These are phyloP conservation scores for Hygrocybe coccinea DNA, from an alignment of 768 basidiomycete species.

Conservation along the genomic window DNA sequence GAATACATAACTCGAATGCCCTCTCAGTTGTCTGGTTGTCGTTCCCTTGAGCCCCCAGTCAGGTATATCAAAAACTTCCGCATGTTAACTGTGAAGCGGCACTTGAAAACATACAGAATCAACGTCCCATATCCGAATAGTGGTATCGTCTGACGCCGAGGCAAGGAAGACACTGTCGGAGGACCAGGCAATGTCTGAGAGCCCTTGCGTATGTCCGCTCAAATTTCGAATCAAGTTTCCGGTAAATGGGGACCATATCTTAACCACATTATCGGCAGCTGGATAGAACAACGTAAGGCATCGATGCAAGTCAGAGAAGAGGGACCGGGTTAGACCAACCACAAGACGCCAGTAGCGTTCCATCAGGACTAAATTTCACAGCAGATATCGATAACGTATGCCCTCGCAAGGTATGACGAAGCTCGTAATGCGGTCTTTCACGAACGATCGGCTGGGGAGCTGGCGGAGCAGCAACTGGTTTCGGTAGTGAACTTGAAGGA, in stretches of 20 bases:
- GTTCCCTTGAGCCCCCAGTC: constrained; percentile 48
- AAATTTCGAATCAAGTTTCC: constrained; percentile 73
- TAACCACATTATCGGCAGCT: constrained; percentile 76
- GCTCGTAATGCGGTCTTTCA: constrained; percentile 63
- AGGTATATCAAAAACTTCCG: constrained; percentile 9
- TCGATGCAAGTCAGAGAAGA: not conserved
- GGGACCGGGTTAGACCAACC: constrained; percentile 45
- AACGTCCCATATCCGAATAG: constrained; percentile 84
- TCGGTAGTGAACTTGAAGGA: constrained; percentile 22
- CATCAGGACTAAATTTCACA: constrained; percentile 89
- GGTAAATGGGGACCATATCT: constrained; percentile 79
- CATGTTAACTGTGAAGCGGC: too few relatives aligned
- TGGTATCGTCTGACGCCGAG: constrained; percentile 89
- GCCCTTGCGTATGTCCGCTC: constrained; percentile 71
- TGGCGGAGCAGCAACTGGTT: constrained; percentile 30
- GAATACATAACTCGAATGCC: constrained; percentile 86
- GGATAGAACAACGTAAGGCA: constrained; percentile 6
- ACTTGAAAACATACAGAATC: constrained; percentile 54
- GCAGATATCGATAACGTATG: constrained; percentile 83
- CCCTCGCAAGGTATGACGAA: constrained; percentile 62
- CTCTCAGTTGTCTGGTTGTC: constrained; percentile 65
- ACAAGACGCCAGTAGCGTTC: constrained; percentile 78
- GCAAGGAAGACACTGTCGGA: constrained; percentile 77
- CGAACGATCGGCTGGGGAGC: constrained; percentile 32
- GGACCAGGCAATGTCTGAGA: constrained; percentile 89